These are phyloP conservation scores for Coelastrella sp. DNA, from an alignment of 139 green algal genomes.

Conservation along the genomic window DNA sequence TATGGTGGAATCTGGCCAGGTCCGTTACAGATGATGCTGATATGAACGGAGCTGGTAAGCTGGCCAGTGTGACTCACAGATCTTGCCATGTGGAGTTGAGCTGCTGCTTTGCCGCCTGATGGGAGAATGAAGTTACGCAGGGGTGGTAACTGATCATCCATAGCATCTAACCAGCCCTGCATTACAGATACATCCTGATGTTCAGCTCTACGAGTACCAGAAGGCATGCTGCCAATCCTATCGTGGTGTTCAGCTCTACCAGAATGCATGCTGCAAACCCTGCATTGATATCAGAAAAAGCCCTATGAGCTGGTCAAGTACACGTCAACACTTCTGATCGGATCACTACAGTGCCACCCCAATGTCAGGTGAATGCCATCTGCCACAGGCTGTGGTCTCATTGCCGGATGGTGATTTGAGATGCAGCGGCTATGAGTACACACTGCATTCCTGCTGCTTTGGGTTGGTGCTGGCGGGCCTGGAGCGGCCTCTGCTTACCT, in stretches of 20 bases:
- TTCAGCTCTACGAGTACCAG: too few species aligned
- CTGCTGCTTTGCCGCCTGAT: constrained; percentile 77
- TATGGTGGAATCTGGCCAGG: not conserved
- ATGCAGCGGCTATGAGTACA: too few species aligned
- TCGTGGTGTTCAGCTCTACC: too few species aligned
- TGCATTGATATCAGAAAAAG: not conserved
- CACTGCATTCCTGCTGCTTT: too few species aligned
- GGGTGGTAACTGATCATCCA: constrained; percentile 83
- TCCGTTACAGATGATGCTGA: not conserved
- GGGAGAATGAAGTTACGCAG: constrained; percentile 97
- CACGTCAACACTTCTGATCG: too few species aligned
- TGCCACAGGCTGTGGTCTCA: too few species aligned
- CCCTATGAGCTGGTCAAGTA: too few species aligned
- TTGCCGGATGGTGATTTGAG: too few species aligned
- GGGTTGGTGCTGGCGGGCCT: too few species aligned
- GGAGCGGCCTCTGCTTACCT: constrained; percentile 56
- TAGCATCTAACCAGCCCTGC: constrained; percentile 89
- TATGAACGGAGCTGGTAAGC: not conserved
- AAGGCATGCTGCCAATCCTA: too few species aligned
- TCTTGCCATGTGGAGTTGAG: constrained; percentile 82
- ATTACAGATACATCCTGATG: not conserved
- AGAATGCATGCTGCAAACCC: not conserved
- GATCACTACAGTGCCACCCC: too few species aligned
- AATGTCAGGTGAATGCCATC: too few species aligned
- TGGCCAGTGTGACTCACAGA: constrained; percentile 46